Evolutionary conservation across 2,329 filamentous ascomycete genomes (phyloP).

Genomic region (Hymenoscyphus scutula): DNA sequence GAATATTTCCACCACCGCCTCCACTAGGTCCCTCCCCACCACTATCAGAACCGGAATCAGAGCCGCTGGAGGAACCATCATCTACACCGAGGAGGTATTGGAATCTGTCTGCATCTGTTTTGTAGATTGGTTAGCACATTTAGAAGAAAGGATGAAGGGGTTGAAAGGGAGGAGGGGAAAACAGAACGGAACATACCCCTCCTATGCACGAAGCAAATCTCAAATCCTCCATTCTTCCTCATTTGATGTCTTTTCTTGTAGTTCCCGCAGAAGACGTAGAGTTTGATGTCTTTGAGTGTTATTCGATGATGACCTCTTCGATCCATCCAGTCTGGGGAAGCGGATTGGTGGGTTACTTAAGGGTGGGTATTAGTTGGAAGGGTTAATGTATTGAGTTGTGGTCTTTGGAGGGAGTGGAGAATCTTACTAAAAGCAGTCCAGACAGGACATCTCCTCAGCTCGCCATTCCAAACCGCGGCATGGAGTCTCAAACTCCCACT

Average conservation of each 20-base stretch:
- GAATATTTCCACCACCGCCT: slow-evolving; percentile 4
- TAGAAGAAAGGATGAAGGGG: too few relatives aligned
- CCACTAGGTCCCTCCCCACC: background rate
- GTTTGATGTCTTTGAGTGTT: slow-evolving; percentile 52
- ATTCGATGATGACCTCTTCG: slow-evolving; percentile 48
- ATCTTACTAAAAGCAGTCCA: slow-evolving; percentile 62
- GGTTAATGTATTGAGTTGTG: too few relatives aligned
- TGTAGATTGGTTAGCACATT: background rate
- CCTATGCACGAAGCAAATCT: slow-evolving; percentile 32
- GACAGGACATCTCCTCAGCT: slow-evolving; percentile 53
- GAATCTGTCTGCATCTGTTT: slow-evolving; percentile 27
- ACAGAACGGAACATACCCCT: slow-evolving; percentile 25
- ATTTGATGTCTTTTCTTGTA: slow-evolving; percentile 55
- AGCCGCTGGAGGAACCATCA: slow-evolving; percentile 5
- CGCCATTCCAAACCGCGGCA: slow-evolving; percentile 54
- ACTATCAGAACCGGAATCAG: slow-evolving; percentile 5
- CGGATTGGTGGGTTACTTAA: slow-evolving; percentile 52
- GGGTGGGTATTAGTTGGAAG: background rate
- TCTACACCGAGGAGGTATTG: slow-evolving; percentile 22
- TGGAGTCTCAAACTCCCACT: slow-evolving; percentile 53
- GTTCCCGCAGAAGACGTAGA: slow-evolving; percentile 57
- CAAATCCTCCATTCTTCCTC: slow-evolving; percentile 38
- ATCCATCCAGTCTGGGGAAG: slow-evolving; percentile 50
- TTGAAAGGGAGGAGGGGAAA: background rate
- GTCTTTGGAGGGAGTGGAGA: background rate